These are phyloP conservation scores for Aureobasidium sp. DNA, from an alignment of 2,329 filamentous ascomycete species.

Conservation along the genomic window DNA sequence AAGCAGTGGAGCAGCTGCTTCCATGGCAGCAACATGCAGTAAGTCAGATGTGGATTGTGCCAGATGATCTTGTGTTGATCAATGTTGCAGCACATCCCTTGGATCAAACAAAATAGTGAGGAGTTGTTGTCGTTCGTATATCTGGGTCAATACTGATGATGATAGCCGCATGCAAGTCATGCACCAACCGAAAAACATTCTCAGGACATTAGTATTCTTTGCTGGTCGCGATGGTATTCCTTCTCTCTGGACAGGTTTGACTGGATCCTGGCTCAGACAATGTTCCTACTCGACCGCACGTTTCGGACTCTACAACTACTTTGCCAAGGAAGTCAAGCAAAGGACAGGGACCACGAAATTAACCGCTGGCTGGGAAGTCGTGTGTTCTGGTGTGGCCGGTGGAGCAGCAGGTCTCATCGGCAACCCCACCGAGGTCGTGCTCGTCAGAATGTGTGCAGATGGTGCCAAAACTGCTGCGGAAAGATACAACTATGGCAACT, in stretches of 20 bases:
- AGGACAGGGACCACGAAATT: background rate
- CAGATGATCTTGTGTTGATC: background rate
- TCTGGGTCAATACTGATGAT: background rate
- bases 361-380: slow-evolving; percentile 13
- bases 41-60: background rate
- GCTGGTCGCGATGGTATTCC: slow-evolving; percentile 10
- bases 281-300: slow-evolving; percentile 13
- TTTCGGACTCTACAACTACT: slow-evolving; percentile 14
- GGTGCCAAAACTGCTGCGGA: slow-evolving; percentile 1
- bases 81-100: slow-evolving; percentile 3
- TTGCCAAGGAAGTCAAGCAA: slow-evolving; percentile 12
- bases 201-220: slow-evolving; percentile 1
- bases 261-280: slow-evolving; percentile 12
- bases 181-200: slow-evolving; percentile 9
- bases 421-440: slow-evolving; percentile 11
- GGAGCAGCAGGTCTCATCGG: slow-evolving; percentile 9
- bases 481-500: slow-evolving; percentile 14
- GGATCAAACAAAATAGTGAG: slow-evolving; percentile 15
- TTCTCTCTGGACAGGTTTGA: slow-evolving; percentile 13
- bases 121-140: background rate
- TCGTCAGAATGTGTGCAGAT: slow-evolving; percentile 14
- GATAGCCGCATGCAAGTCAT: slow-evolving; percentile 13
- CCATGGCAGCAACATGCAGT: slow-evolving; percentile 16
- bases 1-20: slow-evolving; percentile 9
- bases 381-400: slow-evolving; percentile 10